Evolutionary conservation across 345 rosid species (phyloP).

Genomic region (Brassica napus): DNA sequence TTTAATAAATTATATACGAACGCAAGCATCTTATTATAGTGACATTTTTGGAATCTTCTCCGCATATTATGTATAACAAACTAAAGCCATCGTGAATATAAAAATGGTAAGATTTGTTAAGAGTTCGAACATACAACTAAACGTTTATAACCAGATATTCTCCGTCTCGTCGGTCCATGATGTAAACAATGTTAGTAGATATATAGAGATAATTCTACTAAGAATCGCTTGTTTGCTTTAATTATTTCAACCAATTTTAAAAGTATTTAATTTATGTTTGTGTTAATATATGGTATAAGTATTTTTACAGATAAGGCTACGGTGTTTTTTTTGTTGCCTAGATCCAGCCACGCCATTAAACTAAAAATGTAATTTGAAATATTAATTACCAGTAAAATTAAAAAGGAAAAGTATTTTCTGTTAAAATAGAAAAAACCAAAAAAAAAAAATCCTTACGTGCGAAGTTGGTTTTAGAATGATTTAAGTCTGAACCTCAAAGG

Average conservation of each 20-base stretch:
- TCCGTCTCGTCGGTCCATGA: neutral
- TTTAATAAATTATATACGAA: neutral
- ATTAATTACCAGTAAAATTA: neutral
- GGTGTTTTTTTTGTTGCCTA: neutral
- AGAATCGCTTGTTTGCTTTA: neutral
- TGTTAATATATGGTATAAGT: neutral
- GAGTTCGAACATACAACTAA: neutral
- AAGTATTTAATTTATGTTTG: neutral
- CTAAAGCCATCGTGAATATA: neutral
- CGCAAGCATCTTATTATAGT: constrained; percentile 3
- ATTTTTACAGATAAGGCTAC: neutral
- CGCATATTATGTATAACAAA: constrained; percentile 5
- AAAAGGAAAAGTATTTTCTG: neutral
- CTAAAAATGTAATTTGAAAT: neutral
- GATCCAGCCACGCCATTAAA: neutral
- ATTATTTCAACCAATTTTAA: neutral
- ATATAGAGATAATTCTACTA: neutral
- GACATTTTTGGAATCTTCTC: constrained; percentile 22
- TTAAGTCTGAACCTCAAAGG: neutral
- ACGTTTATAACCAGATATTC: constrained; percentile 11
- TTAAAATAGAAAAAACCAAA: neutral
- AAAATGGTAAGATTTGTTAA: neutral
- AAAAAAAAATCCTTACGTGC: neutral
- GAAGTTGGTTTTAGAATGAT: neutral
- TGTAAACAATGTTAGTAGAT: neutral